phyloP scores from a whole-genome alignment of 495 filamentous ascomycete genomes.

The Friedmanniomyces endolithicus region DNA sequence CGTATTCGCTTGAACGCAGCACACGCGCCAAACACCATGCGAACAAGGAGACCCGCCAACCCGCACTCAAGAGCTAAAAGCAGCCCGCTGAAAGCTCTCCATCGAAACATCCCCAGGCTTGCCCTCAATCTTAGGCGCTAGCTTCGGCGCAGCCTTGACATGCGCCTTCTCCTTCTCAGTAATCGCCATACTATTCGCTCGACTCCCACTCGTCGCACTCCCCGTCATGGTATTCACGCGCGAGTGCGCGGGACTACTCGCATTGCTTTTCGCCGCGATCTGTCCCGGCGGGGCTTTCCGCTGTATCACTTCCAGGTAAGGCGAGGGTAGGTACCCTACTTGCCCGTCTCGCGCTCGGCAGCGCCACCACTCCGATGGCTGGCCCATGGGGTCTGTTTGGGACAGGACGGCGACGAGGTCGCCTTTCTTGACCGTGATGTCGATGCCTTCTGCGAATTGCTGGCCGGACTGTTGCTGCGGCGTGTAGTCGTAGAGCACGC shows the following conservation, averaged over 20 bases:
- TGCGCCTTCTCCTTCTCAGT: slow-evolving; percentile 42
- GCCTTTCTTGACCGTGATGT: slow-evolving; percentile 85
- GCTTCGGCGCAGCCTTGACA: slow-evolving; percentile 45
- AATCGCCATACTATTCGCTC: slow-evolving; percentile 32
- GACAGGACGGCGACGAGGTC: slow-evolving; percentile 89
- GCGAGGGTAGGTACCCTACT: slow-evolving; percentile 78
- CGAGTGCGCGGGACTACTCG: slow-evolving; percentile 31
- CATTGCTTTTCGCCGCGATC: slow-evolving; percentile 36
- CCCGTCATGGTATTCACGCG: slow-evolving; percentile 32
- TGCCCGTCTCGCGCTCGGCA: slow-evolving; percentile 85
- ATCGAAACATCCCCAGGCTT: slow-evolving; percentile 48
- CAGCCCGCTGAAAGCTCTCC: slow-evolving; percentile 83
- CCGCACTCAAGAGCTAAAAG: slow-evolving; percentile 50
- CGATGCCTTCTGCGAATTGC: slow-evolving; percentile 48
- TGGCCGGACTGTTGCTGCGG: slow-evolving; percentile 43
- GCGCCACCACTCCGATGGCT: slow-evolving; percentile 92
- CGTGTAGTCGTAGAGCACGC: slow-evolving; percentile 84
- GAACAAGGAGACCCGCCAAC: neutral
- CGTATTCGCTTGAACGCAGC: slow-evolving; percentile 21
- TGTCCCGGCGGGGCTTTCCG: slow-evolving; percentile 45
- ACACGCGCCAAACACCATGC: neutral
- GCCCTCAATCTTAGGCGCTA: slow-evolving; percentile 22
- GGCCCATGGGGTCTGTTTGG: slow-evolving; percentile 85
- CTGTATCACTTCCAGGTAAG: slow-evolving; percentile 76
- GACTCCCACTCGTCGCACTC: slow-evolving; percentile 28